phyloP scores from a whole-genome alignment of 306 rosid genomes.

The Vachellia pachyceras region DNA sequence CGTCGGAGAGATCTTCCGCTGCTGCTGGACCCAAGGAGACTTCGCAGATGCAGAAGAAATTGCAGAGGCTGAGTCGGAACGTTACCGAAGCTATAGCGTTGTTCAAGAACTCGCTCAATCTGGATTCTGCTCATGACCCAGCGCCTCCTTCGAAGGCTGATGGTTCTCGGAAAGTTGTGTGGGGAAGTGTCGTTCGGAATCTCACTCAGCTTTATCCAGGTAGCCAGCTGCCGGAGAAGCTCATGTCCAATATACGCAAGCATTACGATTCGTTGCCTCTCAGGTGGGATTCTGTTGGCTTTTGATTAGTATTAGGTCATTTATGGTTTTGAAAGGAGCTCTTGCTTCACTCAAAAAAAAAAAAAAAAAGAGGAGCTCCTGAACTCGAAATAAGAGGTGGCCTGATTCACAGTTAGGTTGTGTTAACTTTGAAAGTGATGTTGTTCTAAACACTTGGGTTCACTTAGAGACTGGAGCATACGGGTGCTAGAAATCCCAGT shows the following conservation, averaged over 20 bases:
- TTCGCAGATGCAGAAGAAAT: constrained; percentile 75
- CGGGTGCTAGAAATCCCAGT: neutral
- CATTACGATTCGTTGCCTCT: constrained; percentile 89
- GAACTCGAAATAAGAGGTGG: neutral
- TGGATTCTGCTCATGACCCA: constrained; percentile 56
- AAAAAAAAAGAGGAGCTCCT: no score
- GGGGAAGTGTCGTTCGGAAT: constrained; percentile 82
- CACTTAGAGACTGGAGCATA: neutral
- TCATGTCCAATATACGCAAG: constrained; percentile 80
- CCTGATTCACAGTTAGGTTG: neutral
- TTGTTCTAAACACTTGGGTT: neutral
- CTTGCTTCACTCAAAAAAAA: no score
- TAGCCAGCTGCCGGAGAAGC: constrained; percentile 91
- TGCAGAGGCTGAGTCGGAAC: constrained; percentile 75
- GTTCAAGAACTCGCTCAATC: constrained; percentile 73
- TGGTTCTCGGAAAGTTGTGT: constrained; percentile 63
- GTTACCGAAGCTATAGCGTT: constrained; percentile 82
- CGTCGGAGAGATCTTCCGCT: constrained; percentile 43
- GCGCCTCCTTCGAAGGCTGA: constrained; percentile 50
- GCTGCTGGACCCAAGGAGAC: constrained; percentile 44
- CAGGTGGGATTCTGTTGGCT: constrained; percentile 55
- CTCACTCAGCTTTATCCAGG: constrained; percentile 89
- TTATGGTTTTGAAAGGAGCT: constrained; percentile 22
- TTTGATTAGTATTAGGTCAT: neutral
- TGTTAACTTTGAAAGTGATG: neutral